Evolutionary conservation across 129 eudicot species (phyloP).

Genomic region (Gnaphalium uliginosum): DNA sequence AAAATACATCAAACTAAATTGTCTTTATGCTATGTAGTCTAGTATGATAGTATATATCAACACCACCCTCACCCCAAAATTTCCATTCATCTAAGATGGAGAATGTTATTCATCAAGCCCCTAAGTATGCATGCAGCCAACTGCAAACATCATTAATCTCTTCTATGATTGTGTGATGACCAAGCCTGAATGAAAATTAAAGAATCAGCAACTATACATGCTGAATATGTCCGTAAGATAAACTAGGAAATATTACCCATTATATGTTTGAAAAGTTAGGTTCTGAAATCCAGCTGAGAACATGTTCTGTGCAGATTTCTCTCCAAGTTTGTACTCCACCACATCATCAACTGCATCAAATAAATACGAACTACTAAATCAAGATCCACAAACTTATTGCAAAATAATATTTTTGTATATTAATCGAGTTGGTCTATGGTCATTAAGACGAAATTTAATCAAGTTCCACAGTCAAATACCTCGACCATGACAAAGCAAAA

Average conservation of each 20-base stretch:
- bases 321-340: slow-evolving; percentile 65
- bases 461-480: slow-evolving; percentile 30
- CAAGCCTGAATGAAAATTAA: slow-evolving; percentile 54
- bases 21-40: slow-evolving; percentile 24
- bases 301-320: slow-evolving; percentile 59
- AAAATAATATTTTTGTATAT: too few relatives aligned
- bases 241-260: slow-evolving; percentile 47
- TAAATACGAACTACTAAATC: slow-evolving; percentile 16
- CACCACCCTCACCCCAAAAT: slow-evolving; percentile 3
- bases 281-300: slow-evolving; percentile 71
- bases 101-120: slow-evolving; percentile 43
- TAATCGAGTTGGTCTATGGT: not conserved
- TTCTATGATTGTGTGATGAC: slow-evolving; percentile 72
- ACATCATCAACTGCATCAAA: slow-evolving; percentile 79
- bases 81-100: slow-evolving; percentile 21
- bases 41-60: not conserved
- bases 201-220: slow-evolving; percentile 2
- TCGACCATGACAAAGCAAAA: slow-evolving; percentile 76
- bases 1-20: slow-evolving; percentile 22
- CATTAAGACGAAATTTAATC: not conserved
- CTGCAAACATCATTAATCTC: slow-evolving; percentile 66
- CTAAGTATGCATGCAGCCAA: slow-evolving; percentile 53
- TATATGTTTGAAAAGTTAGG: slow-evolving; percentile 53
- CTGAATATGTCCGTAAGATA: not conserved
- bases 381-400: not conserved